phyloP scores from a whole-genome alignment of 108 stramenopile genomes.

The Nitzschia inconspicua region DNA sequence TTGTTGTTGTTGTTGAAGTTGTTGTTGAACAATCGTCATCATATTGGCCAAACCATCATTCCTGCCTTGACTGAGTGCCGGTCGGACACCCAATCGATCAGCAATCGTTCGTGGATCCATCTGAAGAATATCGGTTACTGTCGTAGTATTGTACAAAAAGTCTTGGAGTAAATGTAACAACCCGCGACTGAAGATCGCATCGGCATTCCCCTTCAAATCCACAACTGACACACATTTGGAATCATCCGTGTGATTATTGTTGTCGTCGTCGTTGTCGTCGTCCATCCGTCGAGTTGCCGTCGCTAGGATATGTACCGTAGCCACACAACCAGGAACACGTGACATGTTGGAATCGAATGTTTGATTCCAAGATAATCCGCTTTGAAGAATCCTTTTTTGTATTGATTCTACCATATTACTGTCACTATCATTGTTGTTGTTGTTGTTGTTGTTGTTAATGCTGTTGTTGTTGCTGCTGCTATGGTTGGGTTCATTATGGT shows the following conservation, averaged over 20 bases:
- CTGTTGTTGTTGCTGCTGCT: too few relatives aligned
- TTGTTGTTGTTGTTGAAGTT: conserved; percentile 26
- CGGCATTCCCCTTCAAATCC: conserved; percentile 47
- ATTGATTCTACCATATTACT: neutral
- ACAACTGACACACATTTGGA: neutral
- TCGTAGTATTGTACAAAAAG: conserved; percentile 16
- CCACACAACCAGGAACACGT: conserved; percentile 77
- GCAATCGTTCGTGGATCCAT: conserved; percentile 51
- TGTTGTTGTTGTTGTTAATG: neutral
- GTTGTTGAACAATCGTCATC: conserved; percentile 57
- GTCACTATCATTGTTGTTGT: neutral
- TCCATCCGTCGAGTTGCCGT: neutral
- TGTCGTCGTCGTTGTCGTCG: neutral
- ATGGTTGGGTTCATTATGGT: too few relatives aligned
- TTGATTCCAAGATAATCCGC: conserved; percentile 14
- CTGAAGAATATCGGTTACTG: conserved; percentile 39
- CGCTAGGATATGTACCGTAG: conserved; percentile 61
- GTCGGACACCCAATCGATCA: conserved; percentile 46
- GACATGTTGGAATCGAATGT: neutral
- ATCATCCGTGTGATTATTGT: conserved; percentile 22
- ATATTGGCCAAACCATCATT: conserved; percentile 86
- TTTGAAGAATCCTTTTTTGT: conserved; percentile 20
- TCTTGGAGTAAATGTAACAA: conserved; percentile 47
- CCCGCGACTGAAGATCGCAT: conserved; percentile 75
- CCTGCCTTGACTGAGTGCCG: conserved; percentile 57